Evolutionary conservation across 2,329 filamentous ascomycete species (phyloP).

Genomic region (Scortechinia acanthostroma): DNA sequence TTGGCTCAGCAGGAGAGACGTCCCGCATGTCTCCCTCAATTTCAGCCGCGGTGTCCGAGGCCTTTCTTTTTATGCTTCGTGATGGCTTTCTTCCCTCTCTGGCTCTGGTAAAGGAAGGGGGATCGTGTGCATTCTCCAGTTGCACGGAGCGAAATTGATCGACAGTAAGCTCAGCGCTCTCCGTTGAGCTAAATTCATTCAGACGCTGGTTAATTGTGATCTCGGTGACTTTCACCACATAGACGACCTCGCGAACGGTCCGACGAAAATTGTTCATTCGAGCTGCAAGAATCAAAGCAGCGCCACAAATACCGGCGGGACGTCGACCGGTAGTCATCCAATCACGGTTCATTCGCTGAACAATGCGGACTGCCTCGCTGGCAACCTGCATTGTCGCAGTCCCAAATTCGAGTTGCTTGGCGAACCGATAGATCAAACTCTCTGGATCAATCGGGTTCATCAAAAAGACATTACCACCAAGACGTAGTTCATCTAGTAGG

Average conservation of each 20-base stretch:
- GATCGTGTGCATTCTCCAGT: constrained; percentile 51
- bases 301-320: constrained; percentile 66
- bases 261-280: constrained; percentile 74
- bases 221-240: constrained; percentile 68
- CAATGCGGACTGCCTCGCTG: constrained; percentile 58
- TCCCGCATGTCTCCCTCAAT: constrained; percentile 12
- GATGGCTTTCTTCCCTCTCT: constrained; percentile 4
- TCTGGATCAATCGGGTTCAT: constrained; percentile 47
- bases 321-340: constrained; percentile 70
- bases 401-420: constrained; percentile 63
- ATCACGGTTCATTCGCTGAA: constrained; percentile 66
- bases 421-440: constrained; percentile 62
- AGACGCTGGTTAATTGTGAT: constrained; percentile 65
- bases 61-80: constrained; percentile 9
- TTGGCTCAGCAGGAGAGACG: constrained; percentile 17
- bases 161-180: constrained; percentile 56
- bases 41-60: constrained; percentile 12
- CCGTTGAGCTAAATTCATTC: constrained; percentile 63
- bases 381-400: constrained; percentile 53
- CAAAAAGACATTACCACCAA: constrained; percentile 34
- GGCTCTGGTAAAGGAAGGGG: constrained; percentile 42
- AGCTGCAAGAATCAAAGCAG: constrained; percentile 65
- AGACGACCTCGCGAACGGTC: constrained; percentile 68
- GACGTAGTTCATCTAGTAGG: constrained; percentile 45
- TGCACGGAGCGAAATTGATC: constrained; percentile 53